phyloP scores from a whole-genome alignment of 1,284 basidiomycete genomes.

The Sanguinoderma infundibulare region DNA sequence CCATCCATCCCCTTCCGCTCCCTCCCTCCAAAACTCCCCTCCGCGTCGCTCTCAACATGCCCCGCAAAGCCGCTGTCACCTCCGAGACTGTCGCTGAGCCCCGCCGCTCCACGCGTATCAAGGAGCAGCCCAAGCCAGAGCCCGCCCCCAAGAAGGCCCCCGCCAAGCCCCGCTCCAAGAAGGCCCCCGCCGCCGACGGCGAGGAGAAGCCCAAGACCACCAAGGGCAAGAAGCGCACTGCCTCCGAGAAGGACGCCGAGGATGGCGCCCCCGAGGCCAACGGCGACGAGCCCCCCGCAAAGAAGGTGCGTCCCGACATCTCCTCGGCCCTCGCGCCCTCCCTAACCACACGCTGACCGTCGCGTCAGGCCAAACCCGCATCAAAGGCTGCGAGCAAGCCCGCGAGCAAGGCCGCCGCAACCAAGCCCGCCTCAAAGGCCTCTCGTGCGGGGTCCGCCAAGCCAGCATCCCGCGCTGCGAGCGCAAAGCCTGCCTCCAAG shows the following conservation, averaged over 20 bases:
- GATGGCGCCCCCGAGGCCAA: constrained; percentile 32
- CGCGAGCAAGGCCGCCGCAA: constrained; percentile 33
- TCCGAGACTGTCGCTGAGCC: constrained; percentile 49
- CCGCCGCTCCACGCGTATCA: constrained; percentile 75
- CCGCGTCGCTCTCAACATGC: constrained; percentile 47
- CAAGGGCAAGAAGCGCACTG: constrained; percentile 59
- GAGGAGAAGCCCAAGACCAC: constrained; percentile 60
- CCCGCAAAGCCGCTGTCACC: constrained; percentile 63
- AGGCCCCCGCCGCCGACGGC: constrained; percentile 35
- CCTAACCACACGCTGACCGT: constrained; percentile 7
- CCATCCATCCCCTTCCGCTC: constrained; percentile 22
- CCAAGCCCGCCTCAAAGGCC: constrained; percentile 38
- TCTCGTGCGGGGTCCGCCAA: constrained; percentile 34
- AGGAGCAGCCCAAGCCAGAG: constrained; percentile 65
- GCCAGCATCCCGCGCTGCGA: constrained; percentile 32
- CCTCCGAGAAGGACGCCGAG: constrained; percentile 38
- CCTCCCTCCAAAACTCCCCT: constrained; percentile 12
- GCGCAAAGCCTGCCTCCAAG: constrained; percentile 35
- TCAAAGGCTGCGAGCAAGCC: constrained; percentile 26
- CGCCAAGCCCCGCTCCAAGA: constrained; percentile 66
- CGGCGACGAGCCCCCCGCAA: constrained; percentile 38
- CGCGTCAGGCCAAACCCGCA: constrained; percentile 33
- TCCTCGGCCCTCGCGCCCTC: not conserved
- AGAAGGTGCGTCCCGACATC: constrained; percentile 35
- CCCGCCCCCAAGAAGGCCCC: constrained; percentile 57